Evolutionary conservation across 164 flowering plant genomes (phyloP).

Genomic region (Sextonia rubra): DNA sequence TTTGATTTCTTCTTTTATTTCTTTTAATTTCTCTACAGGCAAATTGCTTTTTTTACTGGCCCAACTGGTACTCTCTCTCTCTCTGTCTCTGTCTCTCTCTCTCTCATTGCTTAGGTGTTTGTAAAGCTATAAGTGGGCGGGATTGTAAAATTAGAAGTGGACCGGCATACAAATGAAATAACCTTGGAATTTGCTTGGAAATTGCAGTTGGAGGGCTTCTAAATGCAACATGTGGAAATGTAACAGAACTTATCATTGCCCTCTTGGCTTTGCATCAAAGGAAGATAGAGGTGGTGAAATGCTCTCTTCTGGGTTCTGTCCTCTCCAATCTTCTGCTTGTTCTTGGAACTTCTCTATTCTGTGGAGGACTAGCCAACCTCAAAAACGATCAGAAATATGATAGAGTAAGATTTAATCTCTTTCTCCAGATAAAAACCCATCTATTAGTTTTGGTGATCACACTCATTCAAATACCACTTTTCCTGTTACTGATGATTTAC

Average conservation of each 20-base stretch:
- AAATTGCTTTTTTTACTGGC: constrained; percentile 78
- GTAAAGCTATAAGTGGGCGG: neutral
- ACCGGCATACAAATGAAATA: neutral
- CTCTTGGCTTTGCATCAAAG: constrained; percentile 48
- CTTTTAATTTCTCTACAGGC: constrained; percentile 41
- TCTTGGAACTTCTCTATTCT: constrained; percentile 82
- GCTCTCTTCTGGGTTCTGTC: constrained; percentile 82
- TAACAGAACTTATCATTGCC: constrained; percentile 84
- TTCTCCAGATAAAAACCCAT: neutral
- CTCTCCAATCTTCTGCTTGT: constrained; percentile 88
- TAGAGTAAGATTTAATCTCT: constrained; percentile 37
- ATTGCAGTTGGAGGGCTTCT: constrained; percentile 84
- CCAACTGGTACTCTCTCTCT: constrained; percentile 63
- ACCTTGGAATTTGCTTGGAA: neutral
- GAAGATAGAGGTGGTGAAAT: constrained; percentile 72
- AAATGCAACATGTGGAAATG: constrained; percentile 97
- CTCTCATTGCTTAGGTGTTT: neutral
- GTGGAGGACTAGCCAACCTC: constrained; percentile 75
- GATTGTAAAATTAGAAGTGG: neutral
- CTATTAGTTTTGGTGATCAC: neutral
- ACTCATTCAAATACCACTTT: neutral
- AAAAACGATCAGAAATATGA: constrained; percentile 58
- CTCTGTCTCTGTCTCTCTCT: neutral
- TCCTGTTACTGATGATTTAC: neutral
- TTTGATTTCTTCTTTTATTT: neutral